Conservation (phyloP, 2,329 filamentous ascomycete genomes). For the Truncatella angustata region DNA sequence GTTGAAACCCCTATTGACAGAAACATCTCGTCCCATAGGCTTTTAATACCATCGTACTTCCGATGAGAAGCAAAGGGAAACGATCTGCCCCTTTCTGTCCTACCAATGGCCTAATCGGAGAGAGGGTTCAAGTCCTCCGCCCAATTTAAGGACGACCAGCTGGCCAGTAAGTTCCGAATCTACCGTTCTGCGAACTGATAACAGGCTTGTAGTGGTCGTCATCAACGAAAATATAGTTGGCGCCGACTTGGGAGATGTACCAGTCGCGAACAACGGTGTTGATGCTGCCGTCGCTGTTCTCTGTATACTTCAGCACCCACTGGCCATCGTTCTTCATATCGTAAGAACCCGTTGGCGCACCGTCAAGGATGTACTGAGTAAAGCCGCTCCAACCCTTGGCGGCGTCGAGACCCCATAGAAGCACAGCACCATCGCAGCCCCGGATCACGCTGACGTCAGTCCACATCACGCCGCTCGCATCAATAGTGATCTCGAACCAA, state of each 20-base stretch:
- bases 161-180: background rate
- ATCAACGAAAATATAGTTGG: constrained; percentile 22
- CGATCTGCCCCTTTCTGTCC: too few relatives aligned
- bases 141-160: background rate
- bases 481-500: constrained; percentile 23
- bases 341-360: constrained; percentile 17
- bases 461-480: constrained; percentile 22
- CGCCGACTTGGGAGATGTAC: constrained; percentile 19
- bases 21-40: too few relatives aligned
- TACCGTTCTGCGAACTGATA: constrained; percentile 15
- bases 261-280: constrained; percentile 19
- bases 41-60: too few relatives aligned
- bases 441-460: constrained; percentile 26
- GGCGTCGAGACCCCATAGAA: constrained; percentile 20
- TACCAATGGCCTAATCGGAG: background rate
- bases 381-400: constrained; percentile 23
- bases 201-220: constrained; percentile 22
- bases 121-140: background rate
- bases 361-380: constrained; percentile 19
- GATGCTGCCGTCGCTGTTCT: constrained; percentile 17
- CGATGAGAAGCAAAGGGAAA: too few relatives aligned
- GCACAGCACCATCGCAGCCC: constrained; percentile 22
- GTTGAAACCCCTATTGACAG: too few relatives aligned
- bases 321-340: constrained; percentile 17
- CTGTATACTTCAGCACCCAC: constrained; percentile 23